Percentiles rank a stretch among this genome's conserved stretches.
Evolutionary conservation across 768 basidiomycete genomes (phyloP).

Genomic region (Mycena rosella): DNA sequence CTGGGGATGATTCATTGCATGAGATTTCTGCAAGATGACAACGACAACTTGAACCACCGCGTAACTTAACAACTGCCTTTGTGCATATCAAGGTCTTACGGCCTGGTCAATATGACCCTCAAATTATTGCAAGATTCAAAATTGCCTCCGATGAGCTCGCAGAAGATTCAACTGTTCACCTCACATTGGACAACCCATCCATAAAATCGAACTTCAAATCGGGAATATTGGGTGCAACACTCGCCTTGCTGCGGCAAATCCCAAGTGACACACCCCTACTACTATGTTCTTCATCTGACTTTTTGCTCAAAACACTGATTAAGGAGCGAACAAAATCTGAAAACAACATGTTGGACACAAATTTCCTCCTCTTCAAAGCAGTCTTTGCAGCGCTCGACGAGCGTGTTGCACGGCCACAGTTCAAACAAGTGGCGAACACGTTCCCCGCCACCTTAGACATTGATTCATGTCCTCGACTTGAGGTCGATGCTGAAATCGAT

Average conservation of each 20-base stretch:
- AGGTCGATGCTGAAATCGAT: too few relatives aligned
- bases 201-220: not conserved
- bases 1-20: too few relatives aligned
- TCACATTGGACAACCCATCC: not conserved
- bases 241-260: not conserved
- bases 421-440: not conserved
- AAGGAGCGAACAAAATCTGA: too few relatives aligned
- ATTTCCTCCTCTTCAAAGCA: too few relatives aligned
- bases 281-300: too few relatives aligned
- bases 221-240: not conserved
- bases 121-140: too few relatives aligned
- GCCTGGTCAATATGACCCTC: slow-evolving; percentile 3
- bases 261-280: not conserved
- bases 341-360: too few relatives aligned
- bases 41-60: not conserved
- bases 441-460: too few relatives aligned
- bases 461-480: too few relatives aligned
- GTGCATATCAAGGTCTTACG: not conserved
- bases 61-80: not conserved
- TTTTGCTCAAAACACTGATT: too few relatives aligned
- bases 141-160: not conserved
- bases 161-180: not conserved
- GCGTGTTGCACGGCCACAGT: not conserved
- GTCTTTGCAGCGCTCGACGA: too few relatives aligned
- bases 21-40: not conserved